Base-by-base conservation (phyloP, 345 rosid species). In the Salix exigua region DNA sequence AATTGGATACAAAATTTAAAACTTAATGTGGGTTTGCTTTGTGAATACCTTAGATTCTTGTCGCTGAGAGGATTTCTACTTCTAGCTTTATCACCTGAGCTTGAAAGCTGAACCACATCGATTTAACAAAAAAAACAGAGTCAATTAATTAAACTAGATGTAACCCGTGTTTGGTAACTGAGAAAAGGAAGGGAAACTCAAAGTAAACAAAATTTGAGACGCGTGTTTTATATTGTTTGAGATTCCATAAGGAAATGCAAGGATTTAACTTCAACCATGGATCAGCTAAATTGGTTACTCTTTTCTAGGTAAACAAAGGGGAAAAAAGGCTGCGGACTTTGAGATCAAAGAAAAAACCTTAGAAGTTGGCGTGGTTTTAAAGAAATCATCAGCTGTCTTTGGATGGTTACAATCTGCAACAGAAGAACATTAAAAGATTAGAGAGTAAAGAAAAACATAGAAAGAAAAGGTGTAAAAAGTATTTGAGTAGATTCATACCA, bases 341-440 rank as follows among this genome's bases (percentile, higher is more conserved):
- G 62, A 37, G 31, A 70, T 13, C 17, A 33, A 53, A 51, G 68
- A 19, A n/a, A 9, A 65, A 75, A 86, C 88, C 91, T 83, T 84
- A 6, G 89, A 84, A 80, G 68, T 74, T 11, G 93, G 91, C 4
- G 90, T 85, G 11, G 82, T 70, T 79, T 61, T 82, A 76, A 88
- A 74, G 82, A 90, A 92, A 77, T 93, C 99, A 53, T 93, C 93
- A 60, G 88, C 94, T 31, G 85, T 83, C 86, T 85, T 89, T 4
- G 99, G 96, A 84, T 96, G 99, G 31, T 86, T 88, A 88, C 99
- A 96, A 23, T 90, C 98, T 85, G 86, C 68, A 51, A 77, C 18
- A 28, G 5, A 8, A 78, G 69, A 70, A 11, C 77, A 26, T 26
- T 23, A 12, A 68, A 55, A 31, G 17, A 2, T 30, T 18, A 60